Conservation (phyloP, 176 grass and related monocot genomes). For the Ampelocalamus luodianensis region DNA sequence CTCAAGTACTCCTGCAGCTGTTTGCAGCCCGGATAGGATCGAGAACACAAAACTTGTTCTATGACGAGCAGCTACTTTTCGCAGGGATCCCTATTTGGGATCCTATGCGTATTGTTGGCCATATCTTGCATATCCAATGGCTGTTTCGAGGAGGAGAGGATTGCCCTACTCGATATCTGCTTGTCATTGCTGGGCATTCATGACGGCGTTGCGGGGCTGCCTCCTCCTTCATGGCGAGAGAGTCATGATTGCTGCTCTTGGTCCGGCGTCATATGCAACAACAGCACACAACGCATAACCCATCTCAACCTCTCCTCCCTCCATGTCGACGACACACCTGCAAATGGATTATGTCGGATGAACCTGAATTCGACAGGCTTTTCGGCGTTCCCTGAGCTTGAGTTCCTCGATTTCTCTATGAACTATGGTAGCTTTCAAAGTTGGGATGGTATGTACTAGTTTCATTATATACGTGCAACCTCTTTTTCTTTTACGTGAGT, state of each 20-base stretch:
- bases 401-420: slow-evolving; percentile 7
- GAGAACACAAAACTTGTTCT: not conserved
- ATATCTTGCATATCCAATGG: not conserved
- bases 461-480: too few relatives aligned
- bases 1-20: too few relatives aligned
- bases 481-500: too few relatives aligned
- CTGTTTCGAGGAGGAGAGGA: not conserved
- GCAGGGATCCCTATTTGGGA: not conserved
- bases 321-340: too few relatives aligned
- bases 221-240: too few relatives aligned
- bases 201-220: too few relatives aligned
- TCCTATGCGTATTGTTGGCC: not conserved
- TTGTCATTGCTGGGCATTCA: too few relatives aligned
- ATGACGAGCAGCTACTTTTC: not conserved
- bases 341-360: not conserved
- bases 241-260: not conserved
- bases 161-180: not conserved
- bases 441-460: not conserved
- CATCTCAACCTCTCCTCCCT: not conserved
- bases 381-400: slow-evolving; percentile 13
- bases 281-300: not conserved
- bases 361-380: not conserved
- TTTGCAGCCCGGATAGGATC: too few relatives aligned
- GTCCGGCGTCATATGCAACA: not conserved
- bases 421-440: not conserved